phyloP scores from a whole-genome alignment of 129 eudicot genomes.

The Saposhnikovia divaricata region DNA sequence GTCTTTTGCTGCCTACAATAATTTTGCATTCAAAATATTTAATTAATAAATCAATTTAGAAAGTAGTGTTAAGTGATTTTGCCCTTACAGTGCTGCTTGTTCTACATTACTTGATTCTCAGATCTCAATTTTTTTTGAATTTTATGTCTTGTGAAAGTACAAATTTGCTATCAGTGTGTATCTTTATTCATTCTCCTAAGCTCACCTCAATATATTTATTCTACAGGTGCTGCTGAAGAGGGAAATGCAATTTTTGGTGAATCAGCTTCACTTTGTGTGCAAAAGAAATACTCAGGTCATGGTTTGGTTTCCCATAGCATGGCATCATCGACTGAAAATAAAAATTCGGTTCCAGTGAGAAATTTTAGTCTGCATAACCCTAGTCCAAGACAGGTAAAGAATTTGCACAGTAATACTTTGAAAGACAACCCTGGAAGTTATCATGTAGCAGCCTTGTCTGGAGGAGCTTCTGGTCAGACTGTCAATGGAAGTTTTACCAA shows the following conservation, averaged over 20 bases:
- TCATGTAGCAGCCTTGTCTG: slow-evolving; percentile 47
- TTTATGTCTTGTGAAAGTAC: background rate
- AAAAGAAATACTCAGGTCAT: slow-evolving; percentile 55
- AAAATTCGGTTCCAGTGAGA: slow-evolving; percentile 35
- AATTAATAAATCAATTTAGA: background rate
- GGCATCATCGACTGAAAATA: slow-evolving; percentile 46
- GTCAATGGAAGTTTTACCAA: slow-evolving; percentile 51
- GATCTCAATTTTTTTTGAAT: background rate
- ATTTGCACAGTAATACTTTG: slow-evolving; percentile 30
- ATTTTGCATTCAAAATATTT: background rate
- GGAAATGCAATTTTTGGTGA: slow-evolving; percentile 80
- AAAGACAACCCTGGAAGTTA: slow-evolving; percentile 54
- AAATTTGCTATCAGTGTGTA: background rate
- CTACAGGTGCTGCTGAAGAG: slow-evolving; percentile 84
- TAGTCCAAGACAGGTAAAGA: slow-evolving; percentile 67
- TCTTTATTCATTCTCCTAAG: background rate
- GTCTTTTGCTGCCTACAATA: background rate
- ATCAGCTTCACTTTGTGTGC: slow-evolving; percentile 63
- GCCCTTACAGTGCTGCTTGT: background rate
- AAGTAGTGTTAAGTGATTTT: background rate
- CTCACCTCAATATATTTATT: background rate
- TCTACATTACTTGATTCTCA: background rate
- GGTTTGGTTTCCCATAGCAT: slow-evolving; percentile 36
- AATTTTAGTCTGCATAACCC: slow-evolving; percentile 39
- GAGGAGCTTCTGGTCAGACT: slow-evolving; percentile 36